Conservation (phyloP, 2,329 filamentous ascomycete species). For the Talaromyces islandicus region DNA sequence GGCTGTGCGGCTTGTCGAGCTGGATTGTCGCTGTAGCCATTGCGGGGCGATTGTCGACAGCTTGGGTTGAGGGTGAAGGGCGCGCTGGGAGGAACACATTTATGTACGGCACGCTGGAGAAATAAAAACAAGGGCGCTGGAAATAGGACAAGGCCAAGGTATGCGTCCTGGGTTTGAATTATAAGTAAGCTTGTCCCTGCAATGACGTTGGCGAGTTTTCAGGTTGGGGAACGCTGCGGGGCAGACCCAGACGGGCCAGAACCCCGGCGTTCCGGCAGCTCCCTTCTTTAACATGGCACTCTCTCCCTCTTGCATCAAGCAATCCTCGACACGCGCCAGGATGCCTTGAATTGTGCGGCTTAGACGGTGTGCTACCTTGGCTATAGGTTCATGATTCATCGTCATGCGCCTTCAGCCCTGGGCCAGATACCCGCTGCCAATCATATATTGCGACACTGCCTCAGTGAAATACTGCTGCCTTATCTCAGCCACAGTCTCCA, state of each 20-base stretch:
- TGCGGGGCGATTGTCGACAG: slow-evolving; percentile 5
- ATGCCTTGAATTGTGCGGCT: neutral
- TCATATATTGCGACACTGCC: neutral
- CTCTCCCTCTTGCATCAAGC: neutral
- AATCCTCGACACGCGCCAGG: neutral
- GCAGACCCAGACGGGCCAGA: neutral
- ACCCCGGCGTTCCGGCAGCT: neutral
- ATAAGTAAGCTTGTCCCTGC: neutral
- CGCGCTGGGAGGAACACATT: slow-evolving; percentile 13
- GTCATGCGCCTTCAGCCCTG: neutral
- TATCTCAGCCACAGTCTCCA: neutral
- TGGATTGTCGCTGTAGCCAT: slow-evolving; percentile 41
- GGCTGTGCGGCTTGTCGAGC: slow-evolving; percentile 36
- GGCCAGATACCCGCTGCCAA: neutral
- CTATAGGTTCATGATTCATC: neutral
- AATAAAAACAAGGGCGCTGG: neutral
- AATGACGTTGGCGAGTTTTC: slow-evolving; percentile 18
- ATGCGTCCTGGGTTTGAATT: neutral
- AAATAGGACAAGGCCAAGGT: neutral
- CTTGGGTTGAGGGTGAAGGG: slow-evolving; percentile 8
- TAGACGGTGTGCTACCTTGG: neutral
- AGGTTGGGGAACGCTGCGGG: neutral
- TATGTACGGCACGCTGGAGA: neutral
- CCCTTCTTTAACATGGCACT: neutral
- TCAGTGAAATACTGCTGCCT: neutral